phyloP scores from a whole-genome alignment of 805 yeast species.

The Candida gorgasii region DNA sequence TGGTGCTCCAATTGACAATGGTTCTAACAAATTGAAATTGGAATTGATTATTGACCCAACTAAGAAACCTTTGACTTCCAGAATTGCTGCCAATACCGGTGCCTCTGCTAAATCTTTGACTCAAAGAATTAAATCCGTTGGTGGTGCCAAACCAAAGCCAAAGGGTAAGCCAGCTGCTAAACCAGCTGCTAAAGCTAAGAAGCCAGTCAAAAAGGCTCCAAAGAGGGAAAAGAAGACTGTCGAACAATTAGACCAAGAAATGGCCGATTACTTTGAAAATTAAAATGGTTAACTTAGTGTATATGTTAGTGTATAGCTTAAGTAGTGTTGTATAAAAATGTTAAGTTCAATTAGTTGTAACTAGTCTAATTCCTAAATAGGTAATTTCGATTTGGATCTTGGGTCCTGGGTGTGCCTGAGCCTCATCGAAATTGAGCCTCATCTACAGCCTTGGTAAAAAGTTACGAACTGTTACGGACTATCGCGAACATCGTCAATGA shows the following conservation, averaged over 20 bases:
- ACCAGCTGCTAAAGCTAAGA: constrained; percentile 28
- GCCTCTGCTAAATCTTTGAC: constrained; percentile 19
- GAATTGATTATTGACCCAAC: constrained; percentile 87
- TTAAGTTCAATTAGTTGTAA: too few species aligned
- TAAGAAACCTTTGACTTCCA: constrained; percentile 68
- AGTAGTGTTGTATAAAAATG: too few species aligned
- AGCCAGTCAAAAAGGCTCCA: constrained; percentile 31
- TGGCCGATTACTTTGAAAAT: constrained; percentile 87
- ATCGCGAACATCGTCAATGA: constrained; percentile 23
- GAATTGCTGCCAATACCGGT: constrained; percentile 59
- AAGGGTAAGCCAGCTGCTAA: constrained; percentile 18
- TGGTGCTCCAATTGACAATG: constrained; percentile 92
- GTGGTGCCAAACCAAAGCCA: constrained; percentile 14
- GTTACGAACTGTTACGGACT: too few species aligned
- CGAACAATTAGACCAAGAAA: constrained; percentile 95
- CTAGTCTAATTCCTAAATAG: neutral
- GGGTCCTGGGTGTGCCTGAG: neutral
- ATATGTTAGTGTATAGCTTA: neutral
- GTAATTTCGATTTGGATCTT: neutral
- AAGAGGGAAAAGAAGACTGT: constrained; percentile 65
- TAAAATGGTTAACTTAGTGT: constrained; percentile 3
- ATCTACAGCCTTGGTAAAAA: too few species aligned
- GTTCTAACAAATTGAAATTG: constrained; percentile 69
- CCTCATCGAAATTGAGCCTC: too few species aligned
- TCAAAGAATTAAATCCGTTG: constrained; percentile 24